These are phyloP conservation scores for Borovskyia barvae DNA, from an alignment of 208 protist genomes.

Conservation along the genomic window DNA sequence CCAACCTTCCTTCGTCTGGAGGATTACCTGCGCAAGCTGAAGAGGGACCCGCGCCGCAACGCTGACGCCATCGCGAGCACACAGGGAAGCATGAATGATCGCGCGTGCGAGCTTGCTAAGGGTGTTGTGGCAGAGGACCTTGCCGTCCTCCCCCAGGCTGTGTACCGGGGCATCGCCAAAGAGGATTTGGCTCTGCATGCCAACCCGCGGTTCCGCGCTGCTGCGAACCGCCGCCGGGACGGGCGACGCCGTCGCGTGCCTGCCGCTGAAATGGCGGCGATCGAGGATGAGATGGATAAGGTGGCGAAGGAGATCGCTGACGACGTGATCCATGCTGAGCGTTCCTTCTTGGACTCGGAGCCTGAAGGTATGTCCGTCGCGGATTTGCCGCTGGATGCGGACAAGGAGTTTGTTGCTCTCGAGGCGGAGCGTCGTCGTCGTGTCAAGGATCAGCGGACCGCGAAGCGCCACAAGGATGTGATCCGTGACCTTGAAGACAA, in stretches of 20 bases:
- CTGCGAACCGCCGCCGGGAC: constrained; percentile 51
- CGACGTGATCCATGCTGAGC: constrained; percentile 57
- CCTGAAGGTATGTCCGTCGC: constrained; percentile 70
- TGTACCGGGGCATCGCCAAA: constrained; percentile 69
- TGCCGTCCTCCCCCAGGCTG: constrained; percentile 33
- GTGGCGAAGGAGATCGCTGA: constrained; percentile 62
- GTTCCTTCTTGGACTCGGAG: constrained; percentile 75
- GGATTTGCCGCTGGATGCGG: constrained; percentile 73
- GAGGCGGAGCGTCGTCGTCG: constrained; percentile 66
- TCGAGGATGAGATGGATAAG: constrained; percentile 62
- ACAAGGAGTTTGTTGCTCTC: constrained; percentile 73
- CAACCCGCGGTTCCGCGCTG: constrained; percentile 57
- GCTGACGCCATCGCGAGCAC: constrained; percentile 50
- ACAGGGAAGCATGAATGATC: constrained; percentile 78
- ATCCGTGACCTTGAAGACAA: constrained; percentile 63
- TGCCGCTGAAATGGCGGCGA: constrained; percentile 14
- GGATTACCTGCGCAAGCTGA: constrained; percentile 69
- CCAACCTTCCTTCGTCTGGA: constrained; percentile 52
- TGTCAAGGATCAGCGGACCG: constrained; percentile 49
- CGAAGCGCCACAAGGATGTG: constrained; percentile 68
- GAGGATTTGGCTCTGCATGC: constrained; percentile 72
- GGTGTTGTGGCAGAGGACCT: constrained; percentile 62
- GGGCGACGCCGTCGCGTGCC: constrained; percentile 10
- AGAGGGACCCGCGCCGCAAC: constrained; percentile 58
- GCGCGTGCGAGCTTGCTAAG: constrained; percentile 63